Evolutionary conservation across 495 filamentous ascomycete genomes (phyloP).

Genomic region (Talaromyces adpressus): DNA sequence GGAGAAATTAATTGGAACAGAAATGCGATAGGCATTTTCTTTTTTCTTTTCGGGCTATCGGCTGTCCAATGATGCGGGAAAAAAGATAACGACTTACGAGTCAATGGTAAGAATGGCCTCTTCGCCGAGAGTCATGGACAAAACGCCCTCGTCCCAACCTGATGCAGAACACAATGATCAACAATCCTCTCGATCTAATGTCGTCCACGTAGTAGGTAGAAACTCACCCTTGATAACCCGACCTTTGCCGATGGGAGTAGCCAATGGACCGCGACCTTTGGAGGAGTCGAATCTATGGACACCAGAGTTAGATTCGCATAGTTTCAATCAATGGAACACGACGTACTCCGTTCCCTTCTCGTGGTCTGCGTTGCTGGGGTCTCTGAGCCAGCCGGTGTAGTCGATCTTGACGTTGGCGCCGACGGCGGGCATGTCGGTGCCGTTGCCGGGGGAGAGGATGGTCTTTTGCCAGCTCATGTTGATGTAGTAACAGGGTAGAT

Average conservation of each 20-base stretch:
- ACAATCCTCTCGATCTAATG: not conserved
- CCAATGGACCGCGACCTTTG: constrained; percentile 53
- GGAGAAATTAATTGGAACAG: not conserved
- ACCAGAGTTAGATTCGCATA: not conserved
- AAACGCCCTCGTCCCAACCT: constrained; percentile 83
- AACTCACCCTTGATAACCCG: constrained; percentile 69
- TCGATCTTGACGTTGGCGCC: constrained; percentile 70
- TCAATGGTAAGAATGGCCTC: constrained; percentile 71
- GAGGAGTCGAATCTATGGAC: constrained; percentile 71
- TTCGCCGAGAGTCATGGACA: constrained; percentile 74
- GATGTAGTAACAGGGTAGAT: not conserved
- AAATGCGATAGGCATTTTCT: not conserved
- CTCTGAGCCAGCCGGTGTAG: constrained; percentile 78
- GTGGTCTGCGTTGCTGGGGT: constrained; percentile 40
- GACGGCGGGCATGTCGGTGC: constrained; percentile 44
- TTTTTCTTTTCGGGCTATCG: not conserved
- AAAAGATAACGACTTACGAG: constrained; percentile 44
- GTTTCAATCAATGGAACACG: not conserved
- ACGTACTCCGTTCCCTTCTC: constrained; percentile 43
- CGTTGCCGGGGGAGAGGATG: constrained; percentile 41
- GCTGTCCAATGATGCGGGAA: not conserved
- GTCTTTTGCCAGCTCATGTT: constrained; percentile 36
- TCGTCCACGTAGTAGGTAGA: not conserved
- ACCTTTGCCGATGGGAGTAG: constrained; percentile 63
- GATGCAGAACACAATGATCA: constrained; percentile 2